phyloP scores from a whole-genome alignment of 2,329 filamentous ascomycete species.

The Onygena corvina region DNA sequence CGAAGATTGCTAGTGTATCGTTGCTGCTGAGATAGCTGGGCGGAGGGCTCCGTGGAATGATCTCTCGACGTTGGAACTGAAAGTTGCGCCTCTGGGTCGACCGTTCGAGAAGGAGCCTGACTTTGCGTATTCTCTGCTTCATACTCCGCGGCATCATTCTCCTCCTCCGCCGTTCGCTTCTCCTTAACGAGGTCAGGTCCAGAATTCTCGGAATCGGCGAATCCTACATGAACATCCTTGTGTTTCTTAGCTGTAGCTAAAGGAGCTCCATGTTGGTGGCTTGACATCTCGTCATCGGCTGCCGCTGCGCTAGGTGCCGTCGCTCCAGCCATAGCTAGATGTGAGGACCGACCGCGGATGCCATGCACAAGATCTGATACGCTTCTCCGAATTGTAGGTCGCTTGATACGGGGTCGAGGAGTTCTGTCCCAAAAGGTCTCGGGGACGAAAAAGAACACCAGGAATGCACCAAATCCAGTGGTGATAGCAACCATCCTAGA shows the following conservation, averaged over 20 bases:
- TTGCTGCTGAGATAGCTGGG: constrained; percentile 20
- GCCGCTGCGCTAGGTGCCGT: constrained; percentile 1
- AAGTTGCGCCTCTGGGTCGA: constrained; percentile 24
- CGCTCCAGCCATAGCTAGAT: constrained; percentile 7
- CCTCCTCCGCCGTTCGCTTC: constrained; percentile 6
- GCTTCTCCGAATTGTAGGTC: constrained; percentile 26
- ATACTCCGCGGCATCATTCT: constrained; percentile 4
- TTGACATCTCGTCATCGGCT: constrained; percentile 4
- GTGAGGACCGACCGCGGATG: constrained; percentile 25
- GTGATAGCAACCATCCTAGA: constrained; percentile 68
- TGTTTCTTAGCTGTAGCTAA: constrained; percentile 12
- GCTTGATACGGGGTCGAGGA: constrained; percentile 43
- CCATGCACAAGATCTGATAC: constrained; percentile 30
- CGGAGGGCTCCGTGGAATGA: constrained; percentile 23
- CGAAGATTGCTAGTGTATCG: constrained; percentile 61
- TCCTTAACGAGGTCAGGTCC: constrained; percentile 10
- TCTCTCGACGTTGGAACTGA: constrained; percentile 20
- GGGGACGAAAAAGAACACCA: constrained; percentile 82
- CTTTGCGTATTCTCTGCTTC: not conserved
- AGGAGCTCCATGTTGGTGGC: constrained; percentile 15
- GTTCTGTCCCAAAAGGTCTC: constrained; percentile 93
- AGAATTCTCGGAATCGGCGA: constrained; percentile 36
- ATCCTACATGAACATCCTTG: constrained; percentile 45
- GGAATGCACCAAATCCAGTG: constrained; percentile 54
- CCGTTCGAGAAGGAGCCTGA: constrained; percentile 6